Evolutionary conservation across 2,329 filamentous ascomycete genomes (phyloP), one percentile per base, ranked within the genome.

Genomic region (Claviceps maximensis): DNA sequence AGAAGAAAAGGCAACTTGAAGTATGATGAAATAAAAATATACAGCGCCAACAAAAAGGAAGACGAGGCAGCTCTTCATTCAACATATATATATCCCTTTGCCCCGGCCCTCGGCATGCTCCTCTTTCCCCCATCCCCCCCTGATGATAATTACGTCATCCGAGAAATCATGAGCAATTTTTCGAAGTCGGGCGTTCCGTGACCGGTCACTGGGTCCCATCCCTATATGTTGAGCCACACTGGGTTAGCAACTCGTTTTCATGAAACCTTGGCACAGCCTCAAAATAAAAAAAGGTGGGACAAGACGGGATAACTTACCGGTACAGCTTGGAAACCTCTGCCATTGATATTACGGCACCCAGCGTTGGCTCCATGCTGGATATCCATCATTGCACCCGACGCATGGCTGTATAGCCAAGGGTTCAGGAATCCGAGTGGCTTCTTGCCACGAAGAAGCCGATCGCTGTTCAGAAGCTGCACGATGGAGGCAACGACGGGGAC

Each of bases 391-490:
- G 45, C 49, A 33, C 45, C 23, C 17, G 38, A 38, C 15, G 40
- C 51, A 12, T 29, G 17, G 13, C 4, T 40, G 36, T 42, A 50
- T 23, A 50, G 9, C 48, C 48, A 50, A 2, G 53, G 53, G 33
- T 55, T 55, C 50, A 55, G 19, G 50, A 55, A 55, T 1, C 53
- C 53, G 17, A 53, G 23, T 3, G 53, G 50, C 47, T 50, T 47
- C 36, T 52, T 47, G 5, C 47, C 47, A 9, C 45, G 38, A 1
- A 13, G 21, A 31, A 54, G 38, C 3, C 49, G 53, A 36, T 52
- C 53, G 23, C 50, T 52, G 27, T 42, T 54, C 5, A 54, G 6
- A 40, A 54, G 36, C 46, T 52, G 50, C 17, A 54, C 29, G n/a
- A 54, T 40, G n/a, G 27, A 10, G 7, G 53, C 53, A 21, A 52